Evolutionary conservation across 805 yeast genomes (phyloP), one percentile per base, ranked within the genome.

Genomic region (Huiozyma sinensis): DNA sequence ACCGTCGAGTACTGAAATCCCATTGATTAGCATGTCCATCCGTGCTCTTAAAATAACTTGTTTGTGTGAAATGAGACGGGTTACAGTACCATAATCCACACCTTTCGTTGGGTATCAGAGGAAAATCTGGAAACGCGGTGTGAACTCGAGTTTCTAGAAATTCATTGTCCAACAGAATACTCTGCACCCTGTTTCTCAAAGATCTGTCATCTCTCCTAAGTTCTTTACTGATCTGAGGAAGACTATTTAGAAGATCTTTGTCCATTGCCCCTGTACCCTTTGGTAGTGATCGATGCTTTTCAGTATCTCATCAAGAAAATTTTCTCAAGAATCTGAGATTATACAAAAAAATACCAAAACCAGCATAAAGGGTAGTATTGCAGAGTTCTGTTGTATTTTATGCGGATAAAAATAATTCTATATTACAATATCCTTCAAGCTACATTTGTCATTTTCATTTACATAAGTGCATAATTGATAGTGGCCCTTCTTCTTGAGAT

Each of bases 21-120:
- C 95, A 88, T 50, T 84, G 79, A 44, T 74, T 73, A 0, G 77
- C 78, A 55, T 88, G 97, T 0, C 97, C 97, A 63, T 88, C 96
- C 0, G 96, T 88, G 28, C 94, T 83, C 56, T 88, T 88, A 66
- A 88, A 88, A 55, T 88, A 87, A 12, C 80, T 75, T 0, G 81
- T 69, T 4, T 72, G 76, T 0, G 44, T 38, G 27, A 62, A 65
- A 0, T 50, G 39, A 0, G 47, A 44, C 0, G 83, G 78, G 0
- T 73, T 67, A 4, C 81, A 75, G 53, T 88, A 88, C 96, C 96
- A 88, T 10, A 76, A 56, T 0, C 96, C 96, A 61, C 95, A 87
- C 42, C 96, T 64, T 58, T 83, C 90, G 58, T 88, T 88, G 5
- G 95, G 83, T 1, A 79, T 58, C 7, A 76, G 40, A 6, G 83